Conservation (phyloP, 768 basidiomycete genomes). For the Leccinum barrowsii region DNA sequence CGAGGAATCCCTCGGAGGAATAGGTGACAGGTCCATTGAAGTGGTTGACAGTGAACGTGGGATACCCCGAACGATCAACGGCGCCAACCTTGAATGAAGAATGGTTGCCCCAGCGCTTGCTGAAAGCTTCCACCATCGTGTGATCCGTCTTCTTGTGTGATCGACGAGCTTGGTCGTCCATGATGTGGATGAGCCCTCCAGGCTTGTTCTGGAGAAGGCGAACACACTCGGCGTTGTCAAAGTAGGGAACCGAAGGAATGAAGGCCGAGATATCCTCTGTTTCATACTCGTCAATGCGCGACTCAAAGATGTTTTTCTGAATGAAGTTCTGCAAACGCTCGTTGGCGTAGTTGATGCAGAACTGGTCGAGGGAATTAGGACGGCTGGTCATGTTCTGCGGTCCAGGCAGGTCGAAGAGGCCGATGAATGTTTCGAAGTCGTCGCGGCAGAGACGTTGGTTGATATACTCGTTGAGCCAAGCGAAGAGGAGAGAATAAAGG, state of each 20-base stretch:
- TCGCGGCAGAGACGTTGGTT: constrained; percentile 94
- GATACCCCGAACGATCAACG: constrained; percentile 71
- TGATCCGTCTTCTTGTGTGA: no score
- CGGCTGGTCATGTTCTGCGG: constrained; percentile 86
- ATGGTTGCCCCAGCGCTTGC: constrained; percentile 93
- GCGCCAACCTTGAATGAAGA: constrained; percentile 82
- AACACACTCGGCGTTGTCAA: constrained; percentile 89
- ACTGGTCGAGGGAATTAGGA: constrained; percentile 92
- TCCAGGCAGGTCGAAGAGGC: constrained; percentile 92
- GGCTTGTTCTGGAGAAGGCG: constrained; percentile 68
- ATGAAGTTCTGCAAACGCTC: constrained; percentile 86
- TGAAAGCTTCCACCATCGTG: constrained; percentile 38
- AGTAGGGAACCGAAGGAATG: constrained; percentile 72
- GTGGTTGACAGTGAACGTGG: constrained; percentile 89
- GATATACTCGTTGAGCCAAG: constrained; percentile 95
- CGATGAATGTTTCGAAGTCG: constrained; percentile 89
- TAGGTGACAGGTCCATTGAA: constrained; percentile 92
- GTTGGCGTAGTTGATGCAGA: constrained; percentile 95
- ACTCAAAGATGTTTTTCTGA: constrained; percentile 77
- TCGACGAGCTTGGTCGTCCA: no score
- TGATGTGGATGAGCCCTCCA: no score
- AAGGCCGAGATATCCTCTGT: constrained; percentile 73
- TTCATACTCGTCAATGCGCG: constrained; percentile 77
- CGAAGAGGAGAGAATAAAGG: constrained; percentile 90
- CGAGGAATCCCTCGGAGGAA: constrained; percentile 85